Evolutionary conservation across 768 basidiomycete species (phyloP), one percentile per base, ranked within the genome.

Genomic region (Tulasnella sp.): DNA sequence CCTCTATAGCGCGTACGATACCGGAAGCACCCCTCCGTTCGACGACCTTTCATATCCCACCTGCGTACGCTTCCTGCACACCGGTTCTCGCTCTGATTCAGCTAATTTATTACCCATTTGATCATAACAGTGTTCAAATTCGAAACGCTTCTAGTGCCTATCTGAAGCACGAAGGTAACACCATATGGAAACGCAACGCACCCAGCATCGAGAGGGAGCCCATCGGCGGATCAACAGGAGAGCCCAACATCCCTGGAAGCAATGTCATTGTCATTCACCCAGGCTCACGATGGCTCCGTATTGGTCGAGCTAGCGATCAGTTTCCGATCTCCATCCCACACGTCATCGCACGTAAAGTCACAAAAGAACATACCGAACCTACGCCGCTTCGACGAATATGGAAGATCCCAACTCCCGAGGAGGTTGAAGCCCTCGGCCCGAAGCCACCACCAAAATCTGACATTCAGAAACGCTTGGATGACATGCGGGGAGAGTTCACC

Each of bases 101-200:
- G 7, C 34, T 38, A 38, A 38, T 38, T 15, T 38, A 7, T 15
- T 38, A 38, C 34, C 5, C 86, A 59, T 78, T 82, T 30, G 9
- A 53, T 23, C n/a, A n/a, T n/a, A 58, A 47, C n/a, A 58, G 52
- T 5, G 90, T 38, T 38, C 34, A 38, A 38, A 89, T 69, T 86
- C 85, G 91, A 68, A 85, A 91, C 66, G 77, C 82, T 69, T 82
- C 80, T 30, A 81, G 86, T 7, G 81, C 79, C 4, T 93, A 92
- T 68, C 76, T 90, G 56, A 90, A 89, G 67, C 76, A 80, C 1
- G 88, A 91, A 34, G 73, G 77, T 9, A 85, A 92, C 66, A 81
- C 80, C 0, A 68, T 87, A 13, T 91, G 87, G 86, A 74, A 80
- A 32, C 52, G 67, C 19, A 54, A 51, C 29, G 76, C 80, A 17